A percentile compares a stretch with the other conserved stretches of the same genome.
Evolutionary conservation across 1,139 yeast genomes (phyloP).

Genomic region (Lodderomyces jiufengensis): DNA sequence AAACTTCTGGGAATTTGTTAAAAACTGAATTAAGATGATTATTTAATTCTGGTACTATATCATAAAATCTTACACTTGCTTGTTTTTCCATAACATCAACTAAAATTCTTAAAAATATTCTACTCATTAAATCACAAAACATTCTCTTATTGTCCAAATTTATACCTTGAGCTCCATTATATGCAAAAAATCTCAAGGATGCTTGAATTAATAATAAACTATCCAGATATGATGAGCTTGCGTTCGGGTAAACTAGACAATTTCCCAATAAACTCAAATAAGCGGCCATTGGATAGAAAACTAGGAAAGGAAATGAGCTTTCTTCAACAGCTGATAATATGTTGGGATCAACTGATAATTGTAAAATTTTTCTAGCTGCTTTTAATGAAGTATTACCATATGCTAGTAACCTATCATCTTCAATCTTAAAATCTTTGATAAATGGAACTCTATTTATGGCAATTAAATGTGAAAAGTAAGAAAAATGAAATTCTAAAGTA

Average conservation of each 20-base stretch:
- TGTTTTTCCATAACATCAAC: conserved; percentile 15
- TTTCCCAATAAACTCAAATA: conserved; percentile 28
- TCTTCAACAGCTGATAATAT: conserved; percentile 14
- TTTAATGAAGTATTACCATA: conserved; percentile 25
- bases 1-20: conserved; percentile 19
- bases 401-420: conserved; percentile 15
- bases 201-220: conserved; percentile 14
- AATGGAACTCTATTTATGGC: conserved; percentile 34
- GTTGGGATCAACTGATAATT: conserved; percentile 19
- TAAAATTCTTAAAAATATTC: conserved; percentile 21
- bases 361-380: conserved; percentile 33
- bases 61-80: conserved; percentile 12
- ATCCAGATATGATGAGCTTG: conserved; percentile 12
- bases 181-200: conserved; percentile 14
- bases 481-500: conserved; percentile 22
- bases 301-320: conserved; percentile 27
- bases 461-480: conserved; percentile 32
- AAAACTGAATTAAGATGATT: conserved; percentile 18
- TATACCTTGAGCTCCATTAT: conserved; percentile 1
- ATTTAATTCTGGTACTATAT: conserved; percentile 15
- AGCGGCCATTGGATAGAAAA: conserved; percentile 33
- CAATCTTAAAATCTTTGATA: conserved; percentile 17
- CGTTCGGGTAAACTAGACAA: conserved; percentile 18
- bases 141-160: conserved; percentile 16
- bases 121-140: conserved; percentile 16